phyloP scores from a whole-genome alignment of 163 green algal species.

The Smithsoniella earleae region DNA sequence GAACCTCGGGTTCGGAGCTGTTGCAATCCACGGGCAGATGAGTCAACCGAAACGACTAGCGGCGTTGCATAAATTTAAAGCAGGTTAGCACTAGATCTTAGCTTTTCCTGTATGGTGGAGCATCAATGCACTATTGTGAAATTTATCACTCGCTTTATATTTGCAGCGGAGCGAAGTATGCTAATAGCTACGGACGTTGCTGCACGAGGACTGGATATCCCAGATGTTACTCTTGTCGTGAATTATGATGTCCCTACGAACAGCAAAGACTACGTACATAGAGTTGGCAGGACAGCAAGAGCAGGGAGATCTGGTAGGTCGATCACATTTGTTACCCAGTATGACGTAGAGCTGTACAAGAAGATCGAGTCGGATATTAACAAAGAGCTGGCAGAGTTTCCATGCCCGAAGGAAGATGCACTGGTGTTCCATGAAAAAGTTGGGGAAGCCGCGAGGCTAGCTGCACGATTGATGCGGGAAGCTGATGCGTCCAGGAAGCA shows the following conservation, averaged over 20 bases:
- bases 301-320: conserved; percentile 79
- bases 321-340: conserved; percentile 95
- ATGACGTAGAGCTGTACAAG: conserved; percentile 95
- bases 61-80: conserved; percentile 97
- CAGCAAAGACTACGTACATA: conserved; percentile 95
- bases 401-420: conserved; percentile 75
- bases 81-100: conserved; percentile 31
- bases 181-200: conserved; percentile 91
- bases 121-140: background rate
- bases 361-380: conserved; percentile 67
- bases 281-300: conserved; percentile 87
- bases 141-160: background rate
- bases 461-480: conserved; percentile 18
- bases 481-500: background rate
- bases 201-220: conserved; percentile 86
- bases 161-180: conserved; percentile 60
- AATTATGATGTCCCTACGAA: conserved; percentile 96
- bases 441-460: background rate
- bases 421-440: conserved; percentile 55
- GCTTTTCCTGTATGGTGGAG: background rate
- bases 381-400: conserved; percentile 77
- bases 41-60: conserved; percentile 88
- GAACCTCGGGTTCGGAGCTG: conserved; percentile 87
- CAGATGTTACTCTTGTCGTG: conserved; percentile 86
- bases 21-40: conserved; percentile 98